These are phyloP conservation scores for Daldinia sp. DNA, from an alignment of 2,329 filamentous ascomycete genomes.

Conservation along the genomic window DNA sequence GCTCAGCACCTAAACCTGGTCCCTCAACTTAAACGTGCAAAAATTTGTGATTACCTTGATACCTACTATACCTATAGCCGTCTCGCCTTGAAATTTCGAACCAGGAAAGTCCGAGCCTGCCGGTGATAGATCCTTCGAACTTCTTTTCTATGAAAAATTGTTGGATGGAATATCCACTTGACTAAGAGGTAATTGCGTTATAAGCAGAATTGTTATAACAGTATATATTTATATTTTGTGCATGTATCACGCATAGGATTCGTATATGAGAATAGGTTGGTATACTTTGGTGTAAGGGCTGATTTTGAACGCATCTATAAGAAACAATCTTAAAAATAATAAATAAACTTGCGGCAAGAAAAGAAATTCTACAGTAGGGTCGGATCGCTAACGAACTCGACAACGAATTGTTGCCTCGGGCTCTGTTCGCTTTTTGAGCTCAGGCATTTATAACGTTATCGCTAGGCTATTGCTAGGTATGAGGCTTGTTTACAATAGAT, in stretches of 20 bases:
- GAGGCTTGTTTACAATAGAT: constrained; percentile 2
- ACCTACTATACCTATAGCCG: too few species aligned
- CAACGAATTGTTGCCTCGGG: constrained; percentile 6
- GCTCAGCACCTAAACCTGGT: not conserved
- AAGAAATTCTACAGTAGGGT: not conserved
- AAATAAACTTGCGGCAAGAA: not conserved
- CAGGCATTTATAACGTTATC: not conserved
- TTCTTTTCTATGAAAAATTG: too few species aligned
- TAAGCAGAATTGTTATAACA: too few species aligned
- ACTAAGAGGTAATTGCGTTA: too few species aligned
- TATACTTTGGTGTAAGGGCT: not conserved
- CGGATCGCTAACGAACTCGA: constrained; percentile 9
- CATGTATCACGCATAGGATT: not conserved
- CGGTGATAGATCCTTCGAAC: not conserved
- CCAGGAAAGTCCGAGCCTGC: constrained; percentile 6
- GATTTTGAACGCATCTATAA: not conserved
- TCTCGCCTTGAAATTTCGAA: constrained; percentile 5
- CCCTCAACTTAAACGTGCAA: not conserved
- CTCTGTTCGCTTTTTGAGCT: not conserved
- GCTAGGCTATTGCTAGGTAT: not conserved
- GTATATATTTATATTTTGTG: too few species aligned
- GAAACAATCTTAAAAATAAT: not conserved
- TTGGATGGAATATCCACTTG: too few species aligned
- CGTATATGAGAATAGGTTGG: not conserved
- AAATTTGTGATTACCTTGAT: not conserved